Base-by-base conservation (phyloP, 768 basidiomycete species). In the Gyrodon lividus region DNA sequence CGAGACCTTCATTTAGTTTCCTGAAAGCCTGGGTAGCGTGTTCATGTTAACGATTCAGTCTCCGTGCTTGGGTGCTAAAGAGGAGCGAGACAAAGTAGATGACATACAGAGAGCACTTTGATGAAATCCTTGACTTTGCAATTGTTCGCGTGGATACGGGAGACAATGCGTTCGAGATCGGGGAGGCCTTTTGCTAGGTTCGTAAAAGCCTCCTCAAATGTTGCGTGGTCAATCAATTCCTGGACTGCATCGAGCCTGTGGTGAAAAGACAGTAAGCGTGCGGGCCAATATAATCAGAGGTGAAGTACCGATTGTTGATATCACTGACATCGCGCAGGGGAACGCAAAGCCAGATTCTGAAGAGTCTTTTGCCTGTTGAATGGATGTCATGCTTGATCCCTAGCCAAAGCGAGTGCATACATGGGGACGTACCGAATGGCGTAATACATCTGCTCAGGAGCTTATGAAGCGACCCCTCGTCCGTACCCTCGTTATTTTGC, bases 321-420 rank as follows among this genome's bases (percentile, higher is more conserved):
- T 89, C 89, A 10, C 78, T 66, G 31, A 85, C 83, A 34, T 89
- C 83, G 26, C 87, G 82, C 55, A 99, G 71, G 17, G 97, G 97
- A 78, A 87, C 87, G 56, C 92, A 97, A 7, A 99, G 75, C 97
- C 97, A 99, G 47, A 96, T 88, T 37, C 95, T 83, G 79, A 99
- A 98, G 24, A 98, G 77, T 22, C 97, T 83, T 68, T 98, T 98
- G 35, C 94, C 92, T 92, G 48, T 22, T 40, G n/a, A 10, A 44
- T 12, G 43, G 43, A 26, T n/a, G 57, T 57, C 34, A 58, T 14
- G 22, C 24, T 23, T 42, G 46, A 52, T 46, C 46, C 40, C 50
- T 10, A 38, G 20, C 17, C 7, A 37, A 50, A 52, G 28, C 26
- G 5, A 50, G 50, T 48, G 57, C 7, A 50, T 46, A 34, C 57